phyloP scores from a whole-genome alignment of 352 stramenopile species.

The Phytophthora ohioensis region DNA sequence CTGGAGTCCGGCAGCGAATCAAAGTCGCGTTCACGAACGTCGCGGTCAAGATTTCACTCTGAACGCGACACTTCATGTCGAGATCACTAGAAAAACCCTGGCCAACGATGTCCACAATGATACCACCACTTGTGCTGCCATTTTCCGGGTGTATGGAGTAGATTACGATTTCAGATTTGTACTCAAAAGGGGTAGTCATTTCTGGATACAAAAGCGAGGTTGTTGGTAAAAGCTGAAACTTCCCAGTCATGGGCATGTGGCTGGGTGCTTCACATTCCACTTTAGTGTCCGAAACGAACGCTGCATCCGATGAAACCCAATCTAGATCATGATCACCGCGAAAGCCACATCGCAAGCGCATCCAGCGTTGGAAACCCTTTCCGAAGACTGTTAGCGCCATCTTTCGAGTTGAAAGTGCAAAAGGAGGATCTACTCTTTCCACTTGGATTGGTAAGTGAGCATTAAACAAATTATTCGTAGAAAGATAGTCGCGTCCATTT shows the following conservation, averaged over 20 bases:
- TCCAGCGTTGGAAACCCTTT: constrained; percentile 50
- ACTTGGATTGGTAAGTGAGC: constrained; percentile 38
- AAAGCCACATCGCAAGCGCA: constrained; percentile 52
- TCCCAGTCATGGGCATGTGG: constrained; percentile 18
- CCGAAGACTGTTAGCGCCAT: constrained; percentile 37
- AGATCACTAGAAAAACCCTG: constrained; percentile 46
- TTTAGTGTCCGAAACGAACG: constrained; percentile 34
- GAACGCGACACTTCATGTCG: constrained; percentile 42
- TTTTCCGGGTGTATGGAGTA: constrained; percentile 36
- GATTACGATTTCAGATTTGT: constrained; percentile 36
- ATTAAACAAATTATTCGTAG: constrained; percentile 27
- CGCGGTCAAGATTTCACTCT: constrained; percentile 2
- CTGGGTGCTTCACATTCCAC: constrained; percentile 34
- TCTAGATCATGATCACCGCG: neutral
- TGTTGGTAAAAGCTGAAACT: constrained; percentile 39
- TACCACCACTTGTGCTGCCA: constrained; percentile 26
- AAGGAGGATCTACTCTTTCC: constrained; percentile 25
- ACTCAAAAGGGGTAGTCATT: constrained; percentile 33
- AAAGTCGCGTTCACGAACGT: constrained; percentile 51
- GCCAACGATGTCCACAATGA: constrained; percentile 41
- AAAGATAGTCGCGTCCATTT: constrained; percentile 49
- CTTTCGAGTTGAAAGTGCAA: constrained; percentile 26
- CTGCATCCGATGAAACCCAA: constrained; percentile 30
- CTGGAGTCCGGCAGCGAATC: constrained; percentile 46
- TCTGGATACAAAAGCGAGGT: constrained; percentile 28